Conservation (phyloP, 305 asterid species). For the Rubia balearica region DNA sequence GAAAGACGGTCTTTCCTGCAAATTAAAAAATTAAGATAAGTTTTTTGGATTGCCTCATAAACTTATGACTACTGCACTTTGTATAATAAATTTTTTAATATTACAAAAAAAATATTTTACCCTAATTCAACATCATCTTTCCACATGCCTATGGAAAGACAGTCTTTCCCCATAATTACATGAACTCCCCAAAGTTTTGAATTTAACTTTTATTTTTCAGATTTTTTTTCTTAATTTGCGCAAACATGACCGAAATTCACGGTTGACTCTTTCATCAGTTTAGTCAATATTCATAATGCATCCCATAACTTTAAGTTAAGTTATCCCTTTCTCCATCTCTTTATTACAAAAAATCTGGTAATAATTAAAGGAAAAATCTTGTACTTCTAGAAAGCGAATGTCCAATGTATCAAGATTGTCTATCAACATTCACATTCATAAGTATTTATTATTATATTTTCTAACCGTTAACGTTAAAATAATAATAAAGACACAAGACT, state of each 20-base stretch:
- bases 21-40: no score
- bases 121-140: no score
- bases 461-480: neutral
- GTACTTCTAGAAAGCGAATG: conserved; percentile 6
- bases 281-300: conserved; percentile 2
- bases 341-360: neutral
- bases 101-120: no score
- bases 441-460: no score
- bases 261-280: neutral
- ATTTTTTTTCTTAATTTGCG: neutral
- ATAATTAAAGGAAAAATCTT: neutral
- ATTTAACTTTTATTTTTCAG: no score
- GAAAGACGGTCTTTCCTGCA: no score
- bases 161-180: no score
- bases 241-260: neutral
- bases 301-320: neutral
- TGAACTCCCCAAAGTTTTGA: no score
- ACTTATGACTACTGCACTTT: no score
- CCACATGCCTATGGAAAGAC: no score
- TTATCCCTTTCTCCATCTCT: neutral
- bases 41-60: no score
- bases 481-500: neutral
- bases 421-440: neutral
- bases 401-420: neutral
- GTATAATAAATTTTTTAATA: no score